Evolutionary conservation across 2,329 filamentous ascomycete species (phyloP), one percentile per base, ranked within the genome.

Genomic region (Alternaria sp.): DNA sequence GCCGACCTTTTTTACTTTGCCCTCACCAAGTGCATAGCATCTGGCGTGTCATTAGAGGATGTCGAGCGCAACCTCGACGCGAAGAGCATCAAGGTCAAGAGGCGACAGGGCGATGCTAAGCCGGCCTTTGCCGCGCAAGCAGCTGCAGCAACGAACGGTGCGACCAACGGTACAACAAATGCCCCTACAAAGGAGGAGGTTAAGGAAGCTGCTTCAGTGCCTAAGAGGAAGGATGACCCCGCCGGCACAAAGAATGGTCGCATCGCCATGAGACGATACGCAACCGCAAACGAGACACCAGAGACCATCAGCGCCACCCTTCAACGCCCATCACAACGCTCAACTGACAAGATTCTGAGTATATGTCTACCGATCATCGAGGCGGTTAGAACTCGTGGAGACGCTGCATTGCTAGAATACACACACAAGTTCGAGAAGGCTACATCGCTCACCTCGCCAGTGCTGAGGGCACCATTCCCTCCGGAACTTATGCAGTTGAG

Each of bases 401-500:
- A 99, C 81, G 91, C 91, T 73, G 94, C 93, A 4, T 86, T 99
- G 23, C 86, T 99, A 47, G 91, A 92, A 54, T 98, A 97, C 81
- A 98, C 96, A 1, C 94, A 97, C 86, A 97, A 96, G 80, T 99
- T 99, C 72, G 96, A 99, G 78, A 97, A 95, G 83, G 96, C 95
- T 1, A 97, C 93, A 1, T 95, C 92, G 3, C 85, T 99, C 63
- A 96, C 89, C 13, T 95, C 93, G 1, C 93, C 95, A 0, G 93
- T 99, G 13, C 85, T 99, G 67, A 91, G 89, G 74, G 95, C 96
- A 1, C 96, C 96, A 0, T 99, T 97, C 84, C 90, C 93, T 1
- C 82, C 90, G 69, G 88, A 90, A 62, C 84, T 98, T 47, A 98
- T 99, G 96, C 86, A 93, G 66, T 85, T 99, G 15, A 83, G 91